phyloP scores from a whole-genome alignment of 2,329 filamentous ascomycete species.

The Ophiocordyceps camponoti-rufipedis region DNA sequence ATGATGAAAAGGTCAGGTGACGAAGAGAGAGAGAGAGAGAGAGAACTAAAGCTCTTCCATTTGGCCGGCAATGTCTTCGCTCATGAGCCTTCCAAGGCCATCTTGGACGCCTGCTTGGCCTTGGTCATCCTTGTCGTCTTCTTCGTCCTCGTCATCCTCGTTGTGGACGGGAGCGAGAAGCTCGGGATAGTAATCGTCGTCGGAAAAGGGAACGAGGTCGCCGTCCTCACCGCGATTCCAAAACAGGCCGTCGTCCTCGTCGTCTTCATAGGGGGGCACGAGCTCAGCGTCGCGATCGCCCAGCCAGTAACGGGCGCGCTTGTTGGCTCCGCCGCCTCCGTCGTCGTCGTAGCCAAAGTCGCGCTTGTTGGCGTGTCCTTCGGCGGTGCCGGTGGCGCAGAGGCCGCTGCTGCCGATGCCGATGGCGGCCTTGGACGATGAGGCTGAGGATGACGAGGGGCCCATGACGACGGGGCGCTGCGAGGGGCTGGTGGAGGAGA shows the following conservation, averaged over 20 bases:
- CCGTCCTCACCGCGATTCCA: conserved; percentile 42
- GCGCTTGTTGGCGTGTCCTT: conserved; percentile 9
- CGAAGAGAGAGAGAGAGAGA: not conserved
- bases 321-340: conserved; percentile 23
- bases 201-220: conserved; percentile 33
- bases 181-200: conserved; percentile 31
- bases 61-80: conserved; percentile 33
- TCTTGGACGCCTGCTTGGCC: too few species aligned
- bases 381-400: conserved; percentile 1
- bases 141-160: conserved; percentile 9
- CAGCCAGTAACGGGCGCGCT: conserved; percentile 79
- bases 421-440: not conserved
- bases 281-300: conserved; percentile 43
- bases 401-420: conserved; percentile 5
- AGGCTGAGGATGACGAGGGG: not conserved
- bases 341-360: conserved; percentile 8
- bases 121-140: conserved; percentile 11
- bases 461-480: conserved; percentile 16
- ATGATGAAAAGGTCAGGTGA: too few species aligned
- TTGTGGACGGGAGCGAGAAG: too few species aligned
- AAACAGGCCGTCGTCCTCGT: conserved; percentile 33
- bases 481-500: conserved; percentile 42
- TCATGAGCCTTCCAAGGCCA: not conserved
- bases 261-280: conserved; percentile 23
- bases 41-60: conserved; percentile 42